phyloP scores from a whole-genome alignment of 2,329 filamentous ascomycete species.

The Seiridium cupressi region DNA sequence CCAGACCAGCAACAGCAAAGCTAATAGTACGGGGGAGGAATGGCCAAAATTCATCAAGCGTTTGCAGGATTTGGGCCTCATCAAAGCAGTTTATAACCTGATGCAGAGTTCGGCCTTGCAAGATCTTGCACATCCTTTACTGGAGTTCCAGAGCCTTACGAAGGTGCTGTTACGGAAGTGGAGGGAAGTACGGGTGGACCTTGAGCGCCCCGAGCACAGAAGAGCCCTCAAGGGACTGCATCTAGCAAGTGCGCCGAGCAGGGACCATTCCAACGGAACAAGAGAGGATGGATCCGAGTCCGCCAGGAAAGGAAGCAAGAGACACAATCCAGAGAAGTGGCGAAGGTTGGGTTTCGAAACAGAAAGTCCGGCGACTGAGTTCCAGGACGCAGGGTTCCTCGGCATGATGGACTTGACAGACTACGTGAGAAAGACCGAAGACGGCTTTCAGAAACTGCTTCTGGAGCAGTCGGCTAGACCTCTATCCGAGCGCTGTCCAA shows the following conservation, averaged over 20 bases:
- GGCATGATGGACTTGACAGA: conserved; percentile 98
- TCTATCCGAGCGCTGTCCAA: conserved; percentile 72
- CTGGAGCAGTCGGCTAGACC: conserved; percentile 82
- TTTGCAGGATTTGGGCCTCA: conserved; percentile 88
- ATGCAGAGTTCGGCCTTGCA: conserved; percentile 94
- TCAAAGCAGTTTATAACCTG: conserved; percentile 85
- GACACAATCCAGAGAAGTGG: conserved; percentile 90
- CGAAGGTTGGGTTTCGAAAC: conserved; percentile 86
- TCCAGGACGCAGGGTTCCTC: conserved; percentile 80
- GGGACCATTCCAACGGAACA: conserved; percentile 25
- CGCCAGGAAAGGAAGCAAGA: conserved; percentile 60
- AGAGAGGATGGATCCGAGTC: conserved; percentile 38
- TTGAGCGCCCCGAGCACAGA: conserved; percentile 85
- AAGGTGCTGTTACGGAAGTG: conserved; percentile 86
- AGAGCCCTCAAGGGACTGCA: conserved; percentile 84
- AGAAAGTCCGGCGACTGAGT: conserved; percentile 83
- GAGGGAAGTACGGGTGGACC: conserved; percentile 79
- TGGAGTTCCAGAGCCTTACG: conserved; percentile 91
- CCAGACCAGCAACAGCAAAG: conserved; percentile 21
- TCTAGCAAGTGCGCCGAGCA: conserved; percentile 69
- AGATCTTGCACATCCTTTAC: conserved; percentile 82
- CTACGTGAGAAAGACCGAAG: conserved; percentile 88
- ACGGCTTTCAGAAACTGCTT: conserved; percentile 87
- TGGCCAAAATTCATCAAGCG: conserved; percentile 96
- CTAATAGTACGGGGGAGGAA: conserved; percentile 55